Conservation (phyloP, 2,329 filamentous ascomycete species). For the Trichoderma sp. region DNA sequence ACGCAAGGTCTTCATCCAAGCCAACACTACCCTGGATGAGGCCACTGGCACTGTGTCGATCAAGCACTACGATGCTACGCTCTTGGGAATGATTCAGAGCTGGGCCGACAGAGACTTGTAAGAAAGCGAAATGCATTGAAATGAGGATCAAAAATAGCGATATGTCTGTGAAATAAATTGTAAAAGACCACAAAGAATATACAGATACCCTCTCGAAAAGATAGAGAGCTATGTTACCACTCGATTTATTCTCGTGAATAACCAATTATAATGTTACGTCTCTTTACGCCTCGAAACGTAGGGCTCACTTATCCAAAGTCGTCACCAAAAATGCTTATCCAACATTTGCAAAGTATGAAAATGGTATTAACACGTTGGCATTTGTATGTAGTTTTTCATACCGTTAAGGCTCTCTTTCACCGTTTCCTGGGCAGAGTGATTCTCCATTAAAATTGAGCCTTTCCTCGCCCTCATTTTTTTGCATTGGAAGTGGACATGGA, state of each 20-base stretch:
- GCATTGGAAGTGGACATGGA: background rate
- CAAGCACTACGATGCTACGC: slow-evolving; percentile 81
- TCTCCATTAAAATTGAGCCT: background rate
- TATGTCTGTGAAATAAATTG: background rate
- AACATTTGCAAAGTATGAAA: background rate
- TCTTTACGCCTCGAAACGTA: background rate
- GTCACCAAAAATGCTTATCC: background rate
- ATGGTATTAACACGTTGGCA: background rate
- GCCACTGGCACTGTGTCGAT: slow-evolving; percentile 67
- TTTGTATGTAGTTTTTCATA: background rate
- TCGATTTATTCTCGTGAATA: background rate
- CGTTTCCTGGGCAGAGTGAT: background rate
- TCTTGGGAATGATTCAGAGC: slow-evolving; percentile 80
- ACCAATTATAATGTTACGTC: background rate
- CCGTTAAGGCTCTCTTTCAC: background rate
- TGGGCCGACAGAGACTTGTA: slow-evolving; percentile 63
- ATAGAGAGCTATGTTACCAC: background rate
- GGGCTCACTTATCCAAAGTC: background rate
- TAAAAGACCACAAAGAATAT: background rate
- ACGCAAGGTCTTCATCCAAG: slow-evolving; percentile 90
- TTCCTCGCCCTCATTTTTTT: background rate
- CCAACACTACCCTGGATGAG: slow-evolving; percentile 75
- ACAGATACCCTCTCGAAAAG: background rate
- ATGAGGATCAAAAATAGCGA: background rate
- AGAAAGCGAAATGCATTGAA: slow-evolving; percentile 16